Evolutionary conservation across 1,284 basidiomycete species (phyloP).

Genomic region (Fomitopsis betulina): DNA sequence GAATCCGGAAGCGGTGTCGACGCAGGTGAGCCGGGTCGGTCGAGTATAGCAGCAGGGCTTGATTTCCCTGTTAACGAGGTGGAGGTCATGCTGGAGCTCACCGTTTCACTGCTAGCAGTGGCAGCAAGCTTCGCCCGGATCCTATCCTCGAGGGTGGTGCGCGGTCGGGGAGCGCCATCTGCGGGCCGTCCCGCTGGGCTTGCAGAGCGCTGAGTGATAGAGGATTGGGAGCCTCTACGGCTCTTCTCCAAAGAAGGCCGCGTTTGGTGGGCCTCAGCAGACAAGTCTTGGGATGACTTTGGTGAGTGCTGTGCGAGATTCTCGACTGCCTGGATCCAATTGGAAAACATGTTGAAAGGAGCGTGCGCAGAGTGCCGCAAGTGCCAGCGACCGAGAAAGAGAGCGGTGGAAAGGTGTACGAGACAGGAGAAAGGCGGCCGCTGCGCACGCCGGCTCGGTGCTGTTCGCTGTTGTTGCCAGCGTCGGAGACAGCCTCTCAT

Average conservation of each 20-base stretch:
- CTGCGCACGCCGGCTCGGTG: background rate
- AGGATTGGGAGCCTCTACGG: constrained; percentile 23
- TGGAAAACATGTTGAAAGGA: constrained; percentile 17
- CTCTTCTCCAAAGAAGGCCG: constrained; percentile 21
- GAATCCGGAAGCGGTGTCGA: constrained; percentile 35
- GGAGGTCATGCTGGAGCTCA: constrained; percentile 40
- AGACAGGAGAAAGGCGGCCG: background rate
- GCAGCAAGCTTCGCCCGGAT: constrained; percentile 55
- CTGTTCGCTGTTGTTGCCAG: background rate
- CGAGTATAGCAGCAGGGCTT: constrained; percentile 30
- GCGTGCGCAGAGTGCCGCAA: background rate
- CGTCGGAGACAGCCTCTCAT: background rate
- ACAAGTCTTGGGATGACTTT: constrained; percentile 24
- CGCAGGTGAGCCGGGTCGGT: constrained; percentile 30
- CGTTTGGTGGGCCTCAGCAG: constrained; percentile 15
- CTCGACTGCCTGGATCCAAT: constrained; percentile 28
- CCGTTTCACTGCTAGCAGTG: constrained; percentile 43
- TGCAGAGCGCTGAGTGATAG: constrained; percentile 48
- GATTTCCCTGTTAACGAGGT: constrained; percentile 39
- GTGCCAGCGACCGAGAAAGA: background rate
- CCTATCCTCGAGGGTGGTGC: constrained; percentile 61
- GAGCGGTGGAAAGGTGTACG: background rate
- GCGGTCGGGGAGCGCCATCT: constrained; percentile 12
- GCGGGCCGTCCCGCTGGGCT: constrained; percentile 30
- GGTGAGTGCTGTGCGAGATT: constrained; percentile 23